Evolutionary conservation across 768 basidiomycete genomes (phyloP).

Genomic region (Rhizopogon vulgaris): DNA sequence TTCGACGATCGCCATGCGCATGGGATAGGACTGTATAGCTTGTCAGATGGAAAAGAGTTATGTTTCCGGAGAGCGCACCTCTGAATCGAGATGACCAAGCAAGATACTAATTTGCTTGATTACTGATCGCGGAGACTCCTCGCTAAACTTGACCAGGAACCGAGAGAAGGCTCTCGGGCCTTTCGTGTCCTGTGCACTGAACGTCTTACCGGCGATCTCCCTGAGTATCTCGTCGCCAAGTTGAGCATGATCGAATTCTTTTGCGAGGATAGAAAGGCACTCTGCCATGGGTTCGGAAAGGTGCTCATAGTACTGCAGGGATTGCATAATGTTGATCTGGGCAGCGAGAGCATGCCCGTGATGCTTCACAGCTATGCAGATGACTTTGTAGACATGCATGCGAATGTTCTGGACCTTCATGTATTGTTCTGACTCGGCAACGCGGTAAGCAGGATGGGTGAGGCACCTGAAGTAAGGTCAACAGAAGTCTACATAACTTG

Average conservation of each 20-base stretch:
- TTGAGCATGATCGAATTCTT: conserved; percentile 84
- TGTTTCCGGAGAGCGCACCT: conserved; percentile 43
- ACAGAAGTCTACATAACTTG: not conserved
- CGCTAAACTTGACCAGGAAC: conserved; percentile 78
- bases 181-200: conserved; percentile 80
- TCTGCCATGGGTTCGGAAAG: conserved; percentile 94
- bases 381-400: conserved; percentile 75
- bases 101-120: conserved; percentile 88
- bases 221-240: conserved; percentile 88
- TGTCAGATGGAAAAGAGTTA: not conserved
- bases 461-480: conserved; percentile 56
- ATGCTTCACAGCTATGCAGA: conserved; percentile 88
- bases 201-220: conserved; percentile 75
- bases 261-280: conserved; percentile 68
- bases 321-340: conserved; percentile 88
- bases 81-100: conserved; percentile 83
- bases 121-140: conserved; percentile 72
- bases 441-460: conserved; percentile 80
- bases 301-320: conserved; percentile 91
- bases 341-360: conserved; percentile 80
- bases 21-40: conserved; percentile 74
- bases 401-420: conserved; percentile 77
- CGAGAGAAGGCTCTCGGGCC: conserved; percentile 78
- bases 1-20: conserved; percentile 93
- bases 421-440: conserved; percentile 80